These are phyloP conservation scores for Fomes fomentarius DNA, from an alignment of 1,284 basidiomycete species.

Conservation along the genomic window DNA sequence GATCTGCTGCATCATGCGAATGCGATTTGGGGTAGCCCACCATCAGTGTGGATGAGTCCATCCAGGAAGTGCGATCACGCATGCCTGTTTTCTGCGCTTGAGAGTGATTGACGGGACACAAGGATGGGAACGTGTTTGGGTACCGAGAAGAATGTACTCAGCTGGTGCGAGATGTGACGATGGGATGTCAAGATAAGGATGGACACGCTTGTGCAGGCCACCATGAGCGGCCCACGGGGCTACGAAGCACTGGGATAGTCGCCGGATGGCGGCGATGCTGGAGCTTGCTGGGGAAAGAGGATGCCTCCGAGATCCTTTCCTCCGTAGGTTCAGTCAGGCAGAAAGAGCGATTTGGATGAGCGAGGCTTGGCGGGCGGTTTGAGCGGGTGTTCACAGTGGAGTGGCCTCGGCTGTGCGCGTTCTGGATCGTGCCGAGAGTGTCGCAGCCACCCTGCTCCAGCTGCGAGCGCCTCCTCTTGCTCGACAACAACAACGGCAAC, in stretches of 20 bases:
- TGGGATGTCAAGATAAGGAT: not conserved
- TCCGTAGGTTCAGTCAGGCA: not conserved
- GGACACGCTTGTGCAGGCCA: not conserved
- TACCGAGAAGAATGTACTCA: not conserved
- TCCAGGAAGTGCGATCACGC: too few species aligned
- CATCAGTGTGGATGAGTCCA: not conserved
- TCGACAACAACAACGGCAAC: not conserved
- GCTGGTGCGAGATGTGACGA: not conserved
- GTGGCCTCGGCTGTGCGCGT: not conserved
- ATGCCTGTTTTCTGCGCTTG: too few species aligned
- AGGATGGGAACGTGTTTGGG: too few species aligned
- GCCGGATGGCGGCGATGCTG: not conserved
- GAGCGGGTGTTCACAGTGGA: not conserved
- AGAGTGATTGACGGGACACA: too few species aligned
- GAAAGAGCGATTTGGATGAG: not conserved
- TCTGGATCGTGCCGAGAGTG: conserved; percentile 7
- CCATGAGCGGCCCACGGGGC: not conserved
- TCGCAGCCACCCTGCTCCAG: not conserved
- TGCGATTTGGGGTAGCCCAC: not conserved
- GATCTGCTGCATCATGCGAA: not conserved
- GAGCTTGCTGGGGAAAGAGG: too few species aligned
- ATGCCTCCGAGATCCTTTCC: too few species aligned
- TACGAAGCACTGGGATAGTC: not conserved
- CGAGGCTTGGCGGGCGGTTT: not conserved
- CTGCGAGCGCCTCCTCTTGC: too few species aligned